Evolutionary conservation across 2,329 filamentous ascomycete species (phyloP).

Genomic region (Cordyceps cateniannulata): DNA sequence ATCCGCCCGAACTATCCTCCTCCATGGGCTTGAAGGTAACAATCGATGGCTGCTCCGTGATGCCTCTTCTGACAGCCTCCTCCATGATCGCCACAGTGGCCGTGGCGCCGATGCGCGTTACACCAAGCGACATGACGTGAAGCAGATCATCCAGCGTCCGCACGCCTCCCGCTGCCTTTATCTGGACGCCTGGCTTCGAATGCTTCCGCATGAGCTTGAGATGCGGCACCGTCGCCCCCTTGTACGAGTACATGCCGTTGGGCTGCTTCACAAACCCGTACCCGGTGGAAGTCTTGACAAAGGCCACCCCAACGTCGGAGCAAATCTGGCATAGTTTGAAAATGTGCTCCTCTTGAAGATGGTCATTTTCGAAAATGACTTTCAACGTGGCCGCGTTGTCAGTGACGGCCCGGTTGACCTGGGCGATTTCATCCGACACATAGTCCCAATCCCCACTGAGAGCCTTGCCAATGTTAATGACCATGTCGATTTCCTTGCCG

Average conservation of each 20-base stretch:
- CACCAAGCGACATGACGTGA: background rate
- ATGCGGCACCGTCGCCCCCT: conserved; percentile 37
- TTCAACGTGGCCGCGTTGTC: conserved; percentile 43
- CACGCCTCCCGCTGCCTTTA: conserved; percentile 41
- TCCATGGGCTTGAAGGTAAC: too few relatives aligned
- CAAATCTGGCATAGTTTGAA: conserved; percentile 48
- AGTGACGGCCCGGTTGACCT: conserved; percentile 42
- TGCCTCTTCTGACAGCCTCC: background rate
- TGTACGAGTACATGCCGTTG: conserved; percentile 45
- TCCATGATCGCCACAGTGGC: background rate
- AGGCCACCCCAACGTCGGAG: conserved; percentile 42
- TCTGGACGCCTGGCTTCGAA: conserved; percentile 37
- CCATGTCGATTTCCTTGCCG: conserved; percentile 53
- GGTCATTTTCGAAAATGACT: conserved; percentile 57
- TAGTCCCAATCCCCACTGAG: conserved; percentile 52
- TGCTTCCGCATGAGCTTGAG: background rate
- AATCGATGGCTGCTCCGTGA: too few relatives aligned
- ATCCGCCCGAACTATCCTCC: too few relatives aligned
- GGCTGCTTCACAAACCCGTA: conserved; percentile 53
- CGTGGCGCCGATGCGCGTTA: background rate
- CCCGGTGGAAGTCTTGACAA: conserved; percentile 55
- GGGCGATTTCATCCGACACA: conserved; percentile 43
- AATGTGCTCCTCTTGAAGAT: conserved; percentile 43
- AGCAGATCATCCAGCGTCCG: background rate
- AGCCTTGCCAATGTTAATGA: conserved; percentile 54